A percentile compares a stretch with the other conserved stretches of the same genome.
Conservation (phyloP, 2,329 filamentous ascomycete species). For the Kalaharituber pfeilii region DNA sequence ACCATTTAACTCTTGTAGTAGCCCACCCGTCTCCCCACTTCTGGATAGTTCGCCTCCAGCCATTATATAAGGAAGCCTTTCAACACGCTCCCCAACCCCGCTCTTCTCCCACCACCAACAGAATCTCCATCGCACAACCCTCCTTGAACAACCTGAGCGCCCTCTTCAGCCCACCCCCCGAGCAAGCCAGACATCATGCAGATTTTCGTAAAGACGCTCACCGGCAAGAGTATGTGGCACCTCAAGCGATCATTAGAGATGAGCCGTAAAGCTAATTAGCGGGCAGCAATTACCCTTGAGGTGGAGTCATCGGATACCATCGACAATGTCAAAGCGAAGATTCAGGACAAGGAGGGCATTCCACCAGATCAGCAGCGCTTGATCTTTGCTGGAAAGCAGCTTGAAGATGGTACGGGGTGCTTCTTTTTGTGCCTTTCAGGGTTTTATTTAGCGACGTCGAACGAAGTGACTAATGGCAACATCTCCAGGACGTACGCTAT, state of each 20-base stretch:
- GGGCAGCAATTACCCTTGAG: conserved; percentile 90
- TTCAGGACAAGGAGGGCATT: conserved; percentile 47
- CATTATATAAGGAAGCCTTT: neutral
- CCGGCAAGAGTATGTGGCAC: conserved; percentile 45
- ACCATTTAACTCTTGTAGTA: too few species aligned
- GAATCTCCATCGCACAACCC: neutral
- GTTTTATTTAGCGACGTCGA: neutral
- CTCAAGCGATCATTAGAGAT: conserved; percentile 32
- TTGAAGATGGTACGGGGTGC: conserved; percentile 55
- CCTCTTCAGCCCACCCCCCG: neutral
- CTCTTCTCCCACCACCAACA: neutral
- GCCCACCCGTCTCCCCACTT: too few species aligned
- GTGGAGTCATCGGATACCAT: conserved; percentile 98
- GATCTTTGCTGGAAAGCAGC: conserved; percentile 52
- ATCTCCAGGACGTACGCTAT: conserved; percentile 54
- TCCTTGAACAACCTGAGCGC: neutral
- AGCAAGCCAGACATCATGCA: conserved; percentile 9
- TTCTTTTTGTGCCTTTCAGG: too few species aligned
- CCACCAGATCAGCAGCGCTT: conserved; percentile 47
- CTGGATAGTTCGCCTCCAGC: too few species aligned
- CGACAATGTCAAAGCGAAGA: conserved; percentile 94
- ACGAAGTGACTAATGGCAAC: neutral
- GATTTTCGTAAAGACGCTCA: conserved; percentile 22
- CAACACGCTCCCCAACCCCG: neutral
- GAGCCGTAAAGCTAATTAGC: conserved; percentile 75